A percentile compares a stretch with the other conserved stretches of the same genome.
These are phyloP conservation scores for Helichrysum umbraculigerum DNA, from an alignment of 129 eudicot genomes.

Conservation along the genomic window DNA sequence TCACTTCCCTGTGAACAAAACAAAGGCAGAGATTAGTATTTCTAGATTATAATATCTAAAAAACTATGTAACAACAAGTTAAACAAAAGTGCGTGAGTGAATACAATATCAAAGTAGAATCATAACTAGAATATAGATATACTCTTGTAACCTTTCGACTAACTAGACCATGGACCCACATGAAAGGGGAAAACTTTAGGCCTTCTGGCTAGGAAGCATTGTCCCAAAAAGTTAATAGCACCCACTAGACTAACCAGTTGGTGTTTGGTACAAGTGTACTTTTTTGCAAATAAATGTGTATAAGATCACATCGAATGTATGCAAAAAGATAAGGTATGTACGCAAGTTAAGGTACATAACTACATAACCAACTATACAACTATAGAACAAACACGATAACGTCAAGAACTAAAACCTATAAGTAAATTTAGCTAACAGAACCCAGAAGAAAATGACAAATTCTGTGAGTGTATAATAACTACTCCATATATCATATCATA, in stretches of 20 bases:
- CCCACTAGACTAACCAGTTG: neutral
- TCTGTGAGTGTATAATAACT: neutral
- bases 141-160: neutral
- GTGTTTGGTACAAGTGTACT: neutral
- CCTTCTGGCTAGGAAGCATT: neutral
- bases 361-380: neutral
- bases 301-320: neutral
- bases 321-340: neutral
- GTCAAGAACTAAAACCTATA: conserved; percentile 4
- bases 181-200: neutral
- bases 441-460: neutral
- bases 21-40: neutral
- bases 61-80: conserved; percentile 2
- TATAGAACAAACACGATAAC: conserved; percentile 11
- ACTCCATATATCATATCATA: neutral
- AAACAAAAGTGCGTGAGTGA: neutral
- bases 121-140: neutral
- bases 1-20: conserved; percentile 78
- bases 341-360: neutral
- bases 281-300: neutral
- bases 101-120: neutral
- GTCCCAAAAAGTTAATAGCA: neutral
- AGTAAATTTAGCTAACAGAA: neutral
- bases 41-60: conserved; percentile 12
- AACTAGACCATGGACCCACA: conserved; percentile 1